Evolutionary conservation across 2,329 filamentous ascomycete genomes (phyloP).

Genomic region (Colletotrichum sublineola): DNA sequence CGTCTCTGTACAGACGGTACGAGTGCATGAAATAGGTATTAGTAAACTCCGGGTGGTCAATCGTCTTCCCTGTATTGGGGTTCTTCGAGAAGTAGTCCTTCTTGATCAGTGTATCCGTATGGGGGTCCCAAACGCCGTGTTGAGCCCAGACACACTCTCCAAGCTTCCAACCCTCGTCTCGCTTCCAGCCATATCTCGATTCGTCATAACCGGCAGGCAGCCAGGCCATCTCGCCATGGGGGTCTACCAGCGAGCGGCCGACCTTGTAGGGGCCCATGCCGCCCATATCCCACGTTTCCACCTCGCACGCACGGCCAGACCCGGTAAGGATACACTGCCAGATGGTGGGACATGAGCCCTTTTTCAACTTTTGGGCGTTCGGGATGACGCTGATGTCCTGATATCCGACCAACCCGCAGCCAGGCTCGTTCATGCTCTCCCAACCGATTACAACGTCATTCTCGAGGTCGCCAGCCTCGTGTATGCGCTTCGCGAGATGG

Average conservation of each 20-base stretch:
- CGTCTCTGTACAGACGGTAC: constrained; percentile 81
- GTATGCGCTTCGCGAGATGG: constrained; percentile 85
- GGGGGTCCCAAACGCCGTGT: constrained; percentile 93
- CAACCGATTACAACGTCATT: constrained; percentile 91
- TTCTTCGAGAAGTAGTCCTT: constrained; percentile 91
- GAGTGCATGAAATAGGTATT: constrained; percentile 93
- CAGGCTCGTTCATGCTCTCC: constrained; percentile 97
- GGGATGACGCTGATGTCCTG: constrained; percentile 86
- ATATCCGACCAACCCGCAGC: constrained; percentile 87
- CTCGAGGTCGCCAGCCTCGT: constrained; percentile 90
- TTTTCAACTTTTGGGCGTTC: constrained; percentile 88
- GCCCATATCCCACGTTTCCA: constrained; percentile 94
- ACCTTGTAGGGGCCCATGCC: constrained; percentile 92
- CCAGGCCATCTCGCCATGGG: constrained; percentile 88
- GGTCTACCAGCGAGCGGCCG: constrained; percentile 85
- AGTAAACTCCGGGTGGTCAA: constrained; percentile 89
- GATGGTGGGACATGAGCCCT: constrained; percentile 91
- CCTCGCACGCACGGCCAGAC: constrained; percentile 90
- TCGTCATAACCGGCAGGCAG: constrained; percentile 87
- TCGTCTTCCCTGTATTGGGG: constrained; percentile 77
- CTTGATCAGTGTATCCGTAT: constrained; percentile 79
- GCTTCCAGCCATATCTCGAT: constrained; percentile 88
- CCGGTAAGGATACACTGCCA: constrained; percentile 95
- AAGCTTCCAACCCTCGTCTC: constrained; percentile 88
- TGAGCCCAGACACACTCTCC: constrained; percentile 98